Percentiles rank a stretch among this genome's conserved stretches.
Evolutionary conservation across 2,329 filamentous ascomycete species (phyloP).

Genomic region (Diatrype stigma): DNA sequence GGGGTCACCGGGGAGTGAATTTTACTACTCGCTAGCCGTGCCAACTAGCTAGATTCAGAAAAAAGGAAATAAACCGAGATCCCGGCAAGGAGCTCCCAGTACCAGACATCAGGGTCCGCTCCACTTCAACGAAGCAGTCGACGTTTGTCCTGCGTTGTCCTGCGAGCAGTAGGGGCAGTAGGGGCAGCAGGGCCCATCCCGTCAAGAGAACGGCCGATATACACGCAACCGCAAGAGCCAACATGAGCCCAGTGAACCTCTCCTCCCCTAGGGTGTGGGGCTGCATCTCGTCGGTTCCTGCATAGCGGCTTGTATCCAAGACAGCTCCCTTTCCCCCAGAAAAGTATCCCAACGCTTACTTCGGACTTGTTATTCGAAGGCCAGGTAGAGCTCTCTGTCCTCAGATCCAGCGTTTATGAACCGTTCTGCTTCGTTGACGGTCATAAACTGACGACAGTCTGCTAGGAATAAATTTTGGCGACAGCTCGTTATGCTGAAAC

Average conservation of each 20-base stretch:
- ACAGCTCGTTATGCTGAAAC: background rate
- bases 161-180: background rate
- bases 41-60: background rate
- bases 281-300: background rate
- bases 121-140: background rate
- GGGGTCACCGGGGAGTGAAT: no score
- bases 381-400: background rate
- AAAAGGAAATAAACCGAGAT: background rate
- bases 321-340: background rate
- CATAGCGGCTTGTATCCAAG: background rate
- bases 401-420: background rate
- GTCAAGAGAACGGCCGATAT: background rate
- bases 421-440: background rate
- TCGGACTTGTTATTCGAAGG: background rate
- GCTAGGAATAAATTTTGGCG: background rate
- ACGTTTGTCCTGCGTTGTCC: background rate
- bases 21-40: no score
- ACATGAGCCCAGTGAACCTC: background rate
- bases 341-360: background rate
- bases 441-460: background rate
- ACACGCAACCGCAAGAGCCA: background rate
- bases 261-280: background rate
- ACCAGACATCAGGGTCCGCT: background rate
- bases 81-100: background rate
- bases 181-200: background rate